phyloP scores from a whole-genome alignment of 1,284 basidiomycete genomes.

The Cerrena zonata region DNA sequence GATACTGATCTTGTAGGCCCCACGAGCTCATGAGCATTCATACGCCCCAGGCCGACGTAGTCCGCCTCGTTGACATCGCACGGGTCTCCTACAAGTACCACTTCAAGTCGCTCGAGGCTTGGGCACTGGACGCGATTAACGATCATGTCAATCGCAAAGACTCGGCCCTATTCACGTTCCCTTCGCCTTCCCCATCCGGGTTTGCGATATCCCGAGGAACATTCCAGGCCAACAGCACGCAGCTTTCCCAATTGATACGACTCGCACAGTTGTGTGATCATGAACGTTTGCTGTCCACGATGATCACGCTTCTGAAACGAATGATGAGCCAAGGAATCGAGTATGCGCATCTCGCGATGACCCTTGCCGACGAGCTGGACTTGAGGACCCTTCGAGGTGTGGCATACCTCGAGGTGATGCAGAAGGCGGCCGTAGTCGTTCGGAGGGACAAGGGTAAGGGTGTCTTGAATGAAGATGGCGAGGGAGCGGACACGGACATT shows the following conservation, averaged over 20 bases:
- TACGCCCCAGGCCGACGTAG: conserved; percentile 27
- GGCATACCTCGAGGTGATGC: conserved; percentile 67
- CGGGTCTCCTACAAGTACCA: conserved; percentile 61
- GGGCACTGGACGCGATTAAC: conserved; percentile 62
- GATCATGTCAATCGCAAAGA: conserved; percentile 55
- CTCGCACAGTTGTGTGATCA: conserved; percentile 63
- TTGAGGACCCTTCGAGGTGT: conserved; percentile 50
- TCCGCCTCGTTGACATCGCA: conserved; percentile 55
- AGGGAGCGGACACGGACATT: conserved; percentile 24
- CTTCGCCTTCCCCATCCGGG: conserved; percentile 28
- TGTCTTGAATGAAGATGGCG: conserved; percentile 18
- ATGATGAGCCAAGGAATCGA: conserved; percentile 53
- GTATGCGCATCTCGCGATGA: conserved; percentile 65
- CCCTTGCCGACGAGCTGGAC: conserved; percentile 59
- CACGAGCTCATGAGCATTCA: conserved; percentile 45
- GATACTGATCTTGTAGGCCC: conserved; percentile 36
- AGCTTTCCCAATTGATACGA: conserved; percentile 52
- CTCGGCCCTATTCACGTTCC: conserved; percentile 43
- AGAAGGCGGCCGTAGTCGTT: conserved; percentile 46
- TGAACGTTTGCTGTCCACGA: conserved; percentile 47
- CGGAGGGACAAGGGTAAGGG: conserved; percentile 13
- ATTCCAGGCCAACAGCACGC: conserved; percentile 30
- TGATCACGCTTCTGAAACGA: conserved; percentile 51
- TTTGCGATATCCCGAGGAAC: conserved; percentile 17
- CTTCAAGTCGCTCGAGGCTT: conserved; percentile 63